Conservation (phyloP, 345 rosid species). For the Raphanus raphanistrum region DNA sequence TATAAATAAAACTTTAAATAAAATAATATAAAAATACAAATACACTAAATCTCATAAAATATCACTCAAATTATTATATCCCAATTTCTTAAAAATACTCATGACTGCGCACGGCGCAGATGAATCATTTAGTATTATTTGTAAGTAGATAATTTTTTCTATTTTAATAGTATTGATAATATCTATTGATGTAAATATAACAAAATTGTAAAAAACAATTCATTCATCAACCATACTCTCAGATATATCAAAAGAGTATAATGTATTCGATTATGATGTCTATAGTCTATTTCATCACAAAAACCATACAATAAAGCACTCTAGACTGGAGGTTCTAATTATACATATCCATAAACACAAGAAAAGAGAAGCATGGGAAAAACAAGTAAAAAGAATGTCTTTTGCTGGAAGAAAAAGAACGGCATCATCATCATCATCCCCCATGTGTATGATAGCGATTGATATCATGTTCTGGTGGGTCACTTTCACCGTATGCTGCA, state of each 20-base stretch:
- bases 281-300: not conserved
- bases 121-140: too few relatives aligned
- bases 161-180: too few relatives aligned
- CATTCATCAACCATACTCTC: not conserved
- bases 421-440: slow-evolving; percentile 26
- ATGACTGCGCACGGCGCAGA: not conserved
- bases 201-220: not conserved
- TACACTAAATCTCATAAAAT: too few relatives aligned
- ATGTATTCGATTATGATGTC: not conserved
- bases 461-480: slow-evolving; percentile 37
- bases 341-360: not conserved
- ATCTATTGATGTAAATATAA: not conserved
- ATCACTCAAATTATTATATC: not conserved
- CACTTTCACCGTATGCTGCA: slow-evolving; percentile 20
- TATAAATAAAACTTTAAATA: too few relatives aligned
- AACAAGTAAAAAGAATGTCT: slow-evolving; percentile 24
- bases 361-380: not conserved
- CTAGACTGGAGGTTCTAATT: not conserved
- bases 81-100: not conserved
- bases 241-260: not conserved
- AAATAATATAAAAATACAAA: too few relatives aligned
- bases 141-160: too few relatives aligned
- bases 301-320: not conserved
- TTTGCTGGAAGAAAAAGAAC: slow-evolving; percentile 28
- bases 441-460: slow-evolving; percentile 36